Evolutionary conservation across 2,329 filamentous ascomycete genomes (phyloP).

Genomic region (Penicillium sp.): DNA sequence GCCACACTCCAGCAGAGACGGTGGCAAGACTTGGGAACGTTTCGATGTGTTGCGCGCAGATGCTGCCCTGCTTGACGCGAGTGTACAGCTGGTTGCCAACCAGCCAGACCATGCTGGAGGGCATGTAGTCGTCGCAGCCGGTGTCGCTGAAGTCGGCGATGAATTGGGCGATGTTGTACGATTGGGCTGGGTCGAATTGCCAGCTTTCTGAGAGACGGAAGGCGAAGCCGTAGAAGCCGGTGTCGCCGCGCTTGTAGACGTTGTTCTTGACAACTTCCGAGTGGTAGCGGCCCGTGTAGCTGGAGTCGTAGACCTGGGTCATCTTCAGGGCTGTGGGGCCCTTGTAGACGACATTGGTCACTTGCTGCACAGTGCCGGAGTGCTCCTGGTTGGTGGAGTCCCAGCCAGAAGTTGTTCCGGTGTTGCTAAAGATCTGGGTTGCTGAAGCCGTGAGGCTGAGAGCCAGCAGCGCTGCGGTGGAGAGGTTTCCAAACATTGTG

Average conservation of each 20-base stretch:
- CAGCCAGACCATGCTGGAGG: conserved; percentile 53
- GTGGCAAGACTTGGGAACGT: conserved; percentile 39
- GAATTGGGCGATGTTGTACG: conserved; percentile 55
- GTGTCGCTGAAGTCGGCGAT: conserved; percentile 52
- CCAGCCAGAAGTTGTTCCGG: conserved; percentile 44
- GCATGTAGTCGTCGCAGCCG: conserved; percentile 53
- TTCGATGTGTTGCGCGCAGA: conserved; percentile 39
- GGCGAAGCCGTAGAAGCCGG: conserved; percentile 53
- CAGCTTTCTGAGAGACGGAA: conserved; percentile 53
- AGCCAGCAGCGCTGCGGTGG: not conserved
- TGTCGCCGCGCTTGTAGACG: conserved; percentile 50
- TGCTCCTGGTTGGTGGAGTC: conserved; percentile 43
- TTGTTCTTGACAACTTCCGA: conserved; percentile 50
- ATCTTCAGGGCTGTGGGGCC: conserved; percentile 48
- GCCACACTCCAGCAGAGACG: conserved; percentile 50
- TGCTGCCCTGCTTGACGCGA: conserved; percentile 45
- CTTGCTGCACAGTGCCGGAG: conserved; percentile 46
- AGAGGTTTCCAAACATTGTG: not conserved
- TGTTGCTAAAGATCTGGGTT: conserved; percentile 23
- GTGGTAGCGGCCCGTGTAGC: conserved; percentile 52
- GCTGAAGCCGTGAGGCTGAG: conserved; percentile 7
- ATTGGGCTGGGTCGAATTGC: conserved; percentile 49
- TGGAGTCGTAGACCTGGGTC: conserved; percentile 41
- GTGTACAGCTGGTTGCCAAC: conserved; percentile 46
- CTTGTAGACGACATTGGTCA: conserved; percentile 45